Evolutionary conservation across 768 basidiomycete species (phyloP).

Genomic region (Serendipita vermifera): DNA sequence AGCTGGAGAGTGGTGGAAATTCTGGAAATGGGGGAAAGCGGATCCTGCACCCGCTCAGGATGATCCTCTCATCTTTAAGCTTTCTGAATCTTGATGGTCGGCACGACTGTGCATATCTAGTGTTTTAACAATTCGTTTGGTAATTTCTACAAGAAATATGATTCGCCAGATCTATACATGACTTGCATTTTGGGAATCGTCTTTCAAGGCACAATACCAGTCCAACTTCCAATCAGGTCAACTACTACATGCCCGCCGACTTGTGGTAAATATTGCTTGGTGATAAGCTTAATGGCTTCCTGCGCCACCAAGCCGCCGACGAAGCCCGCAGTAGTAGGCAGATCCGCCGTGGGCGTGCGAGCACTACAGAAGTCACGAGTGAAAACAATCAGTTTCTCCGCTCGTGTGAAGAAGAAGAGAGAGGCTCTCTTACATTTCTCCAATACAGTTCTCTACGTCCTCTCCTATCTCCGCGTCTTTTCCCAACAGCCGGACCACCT

Average conservation of each 20-base stretch:
- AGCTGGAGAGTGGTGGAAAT: too few relatives aligned
- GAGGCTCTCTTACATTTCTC: constrained; percentile 55
- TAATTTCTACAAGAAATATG: neutral
- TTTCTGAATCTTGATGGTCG: neutral
- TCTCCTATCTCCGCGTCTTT: constrained; percentile 38
- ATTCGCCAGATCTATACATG: too few relatives aligned
- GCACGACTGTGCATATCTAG: neutral
- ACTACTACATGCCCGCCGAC: constrained; percentile 72
- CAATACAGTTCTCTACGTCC: constrained; percentile 40
- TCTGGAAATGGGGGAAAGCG: neutral
- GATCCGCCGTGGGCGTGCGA: constrained; percentile 67
- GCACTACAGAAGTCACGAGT: constrained; percentile 32
- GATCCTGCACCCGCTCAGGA: neutral
- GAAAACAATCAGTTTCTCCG: neutral
- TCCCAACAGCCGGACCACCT: constrained; percentile 40
- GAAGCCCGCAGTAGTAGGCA: constrained; percentile 89
- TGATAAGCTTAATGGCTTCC: constrained; percentile 94
- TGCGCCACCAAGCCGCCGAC: constrained; percentile 91
- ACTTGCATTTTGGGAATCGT: too few relatives aligned
- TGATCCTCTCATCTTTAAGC: neutral
- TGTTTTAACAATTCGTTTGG: neutral
- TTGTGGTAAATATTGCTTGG: constrained; percentile 79
- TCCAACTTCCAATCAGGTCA: constrained; percentile 73
- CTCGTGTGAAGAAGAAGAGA: neutral
- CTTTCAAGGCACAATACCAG: constrained; percentile 31